Base-by-base conservation (phyloP, 129 eudicot genomes). In the Arctium lappa region DNA sequence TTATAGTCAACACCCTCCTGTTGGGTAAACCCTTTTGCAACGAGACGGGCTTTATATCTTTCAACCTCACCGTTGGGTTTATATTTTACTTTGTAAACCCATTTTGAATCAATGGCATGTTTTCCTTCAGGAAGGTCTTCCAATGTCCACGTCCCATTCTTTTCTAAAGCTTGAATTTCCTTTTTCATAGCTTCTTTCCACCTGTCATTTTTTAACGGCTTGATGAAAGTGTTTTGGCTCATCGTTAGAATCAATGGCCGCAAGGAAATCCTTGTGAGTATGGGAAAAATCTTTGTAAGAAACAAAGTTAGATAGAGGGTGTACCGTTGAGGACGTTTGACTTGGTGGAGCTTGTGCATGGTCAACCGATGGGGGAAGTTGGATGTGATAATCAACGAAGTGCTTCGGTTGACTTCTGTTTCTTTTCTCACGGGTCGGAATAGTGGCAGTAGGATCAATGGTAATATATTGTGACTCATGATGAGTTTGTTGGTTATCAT, bases 271-370 rank as follows among this genome's bases (percentile, higher is more conserved):
- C 33, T 34, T 4, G 36, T 30, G 31, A 66, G 68, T 1, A 71
- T 38, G 5, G 71, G 82, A 3, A 5, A n/a, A 37, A 42, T 11
- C 18, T 70, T 62, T 2, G 8, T 11, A 42, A 16, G 77, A 68
- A 71, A 79, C 72, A 68, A 34, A 79, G 40, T 79, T 79, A 31
- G 82, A 32, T 22, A 79, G 16, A 2, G 75, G 76, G 22, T 79
- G 50, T 53, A 65, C 72, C 77, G 44, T 75, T 13, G 66, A 75
- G 36, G 79, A 39, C 8, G 27, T 66, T 37, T 39, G 62, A 42
- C n/a, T 44, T 39, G 65, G 53, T 39, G 33, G 53, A 31, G 74
- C 16, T 31, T 69, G 74, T 4, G 74, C 32, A 27, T 69, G 78
- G 78, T 74, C 37, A 27, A 74, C 33, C 38, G 68, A 75, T 11